Evolutionary conservation across 441 rosid species (phyloP).

Genomic region (Erodium moschatum): DNA sequence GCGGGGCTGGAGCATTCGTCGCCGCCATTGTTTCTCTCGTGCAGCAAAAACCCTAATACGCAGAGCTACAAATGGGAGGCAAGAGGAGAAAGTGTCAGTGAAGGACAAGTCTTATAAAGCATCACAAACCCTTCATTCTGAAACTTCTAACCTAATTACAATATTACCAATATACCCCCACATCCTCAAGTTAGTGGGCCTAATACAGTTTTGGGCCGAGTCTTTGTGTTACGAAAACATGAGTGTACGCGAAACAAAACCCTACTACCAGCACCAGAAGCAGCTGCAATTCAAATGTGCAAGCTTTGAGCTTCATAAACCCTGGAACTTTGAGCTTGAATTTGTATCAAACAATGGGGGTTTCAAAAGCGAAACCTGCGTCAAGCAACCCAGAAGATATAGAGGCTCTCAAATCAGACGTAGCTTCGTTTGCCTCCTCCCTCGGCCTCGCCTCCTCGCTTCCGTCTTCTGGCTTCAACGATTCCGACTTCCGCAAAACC

Average conservation of each 20-base stretch:
- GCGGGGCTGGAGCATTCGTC: conserved; percentile 27
- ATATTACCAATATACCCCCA: neutral
- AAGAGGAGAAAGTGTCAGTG: neutral
- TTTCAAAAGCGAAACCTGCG: neutral
- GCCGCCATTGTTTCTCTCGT: conserved; percentile 29
- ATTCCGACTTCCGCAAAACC: conserved; percentile 60
- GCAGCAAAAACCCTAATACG: conserved; percentile 1
- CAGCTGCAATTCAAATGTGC: neutral
- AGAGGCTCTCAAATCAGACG: conserved; percentile 41
- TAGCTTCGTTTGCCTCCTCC: conserved; percentile 71
- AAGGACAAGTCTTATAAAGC: neutral
- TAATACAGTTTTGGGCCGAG: neutral
- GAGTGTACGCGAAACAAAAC: neutral
- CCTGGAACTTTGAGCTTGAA: neutral
- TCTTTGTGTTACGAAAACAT: neutral
- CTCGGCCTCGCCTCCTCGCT: conserved; percentile 52
- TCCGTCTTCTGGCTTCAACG: conserved; percentile 63
- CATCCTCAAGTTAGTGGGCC: neutral
- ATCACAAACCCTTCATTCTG: neutral
- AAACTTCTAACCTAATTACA: neutral
- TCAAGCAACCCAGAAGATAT: conserved; percentile 1
- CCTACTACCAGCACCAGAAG: neutral
- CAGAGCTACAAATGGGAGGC: neutral
- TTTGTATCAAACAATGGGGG: neutral
- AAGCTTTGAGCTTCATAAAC: neutral